Conservation (phyloP, 169 alveolate species). For the Eimeria sp. region DNA sequence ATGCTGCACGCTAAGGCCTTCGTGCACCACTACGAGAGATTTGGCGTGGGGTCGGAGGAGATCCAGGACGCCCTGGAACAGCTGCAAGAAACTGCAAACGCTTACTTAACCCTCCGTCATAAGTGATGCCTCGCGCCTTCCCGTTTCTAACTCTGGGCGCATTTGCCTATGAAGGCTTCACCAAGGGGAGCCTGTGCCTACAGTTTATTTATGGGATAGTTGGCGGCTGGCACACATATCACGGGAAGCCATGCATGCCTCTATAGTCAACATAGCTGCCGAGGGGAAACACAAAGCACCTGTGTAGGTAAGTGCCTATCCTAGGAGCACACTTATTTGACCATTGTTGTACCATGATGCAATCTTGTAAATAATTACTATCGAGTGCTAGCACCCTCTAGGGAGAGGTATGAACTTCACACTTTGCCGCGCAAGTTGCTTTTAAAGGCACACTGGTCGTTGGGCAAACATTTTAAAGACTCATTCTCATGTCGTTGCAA, state of each 20-base stretch:
- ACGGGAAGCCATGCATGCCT: not conserved
- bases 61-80: slow-evolving; percentile 21
- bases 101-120: slow-evolving; percentile 23
- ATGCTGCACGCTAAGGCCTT: slow-evolving; percentile 63
- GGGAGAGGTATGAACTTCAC: not conserved
- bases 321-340: not conserved
- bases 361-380: not conserved
- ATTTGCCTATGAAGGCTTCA: not conserved
- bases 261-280: not conserved
- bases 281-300: not conserved
- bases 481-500: not conserved
- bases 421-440: not conserved
- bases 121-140: not conserved
- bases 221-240: not conserved
- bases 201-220: not conserved
- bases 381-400: not conserved
- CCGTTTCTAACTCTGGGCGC: not conserved
- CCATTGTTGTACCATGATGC: not conserved
- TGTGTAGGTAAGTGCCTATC: not conserved
- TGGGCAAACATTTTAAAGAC: not conserved
- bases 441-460: not conserved
- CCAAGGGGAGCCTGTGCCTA: not conserved
- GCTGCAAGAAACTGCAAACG: slow-evolving; percentile 44
- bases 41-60: slow-evolving; percentile 69
- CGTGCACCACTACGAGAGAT: slow-evolving; percentile 68